Conservation (phyloP, 2,329 filamentous ascomycete genomes). For the Herpotrichia juniperi region DNA sequence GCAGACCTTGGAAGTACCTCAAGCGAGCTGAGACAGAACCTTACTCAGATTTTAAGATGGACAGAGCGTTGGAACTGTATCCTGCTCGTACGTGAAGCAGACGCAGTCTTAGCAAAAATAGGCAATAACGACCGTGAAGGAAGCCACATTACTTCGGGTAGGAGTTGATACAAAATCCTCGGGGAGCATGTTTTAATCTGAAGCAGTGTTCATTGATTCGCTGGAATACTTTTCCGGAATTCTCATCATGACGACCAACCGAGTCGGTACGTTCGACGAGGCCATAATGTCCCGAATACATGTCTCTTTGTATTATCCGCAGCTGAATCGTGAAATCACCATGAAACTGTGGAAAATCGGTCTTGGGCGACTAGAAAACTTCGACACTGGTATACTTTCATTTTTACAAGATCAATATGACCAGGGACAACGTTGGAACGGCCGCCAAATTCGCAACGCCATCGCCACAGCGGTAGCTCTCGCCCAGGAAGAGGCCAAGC, state of each 20-base stretch:
- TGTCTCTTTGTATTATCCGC: constrained; percentile 72
- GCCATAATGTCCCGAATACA: constrained; percentile 88
- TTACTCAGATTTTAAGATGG: too few species aligned
- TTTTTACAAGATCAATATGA: constrained; percentile 9
- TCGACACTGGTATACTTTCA: constrained; percentile 10
- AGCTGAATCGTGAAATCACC: constrained; percentile 20
- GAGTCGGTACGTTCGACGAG: constrained; percentile 72
- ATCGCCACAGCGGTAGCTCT: constrained; percentile 28
- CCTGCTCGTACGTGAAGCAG: too few species aligned
- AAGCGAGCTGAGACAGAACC: too few species aligned
- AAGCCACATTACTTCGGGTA: too few species aligned
- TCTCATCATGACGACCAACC: constrained; percentile 44
- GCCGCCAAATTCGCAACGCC: constrained; percentile 35
- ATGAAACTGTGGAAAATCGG: constrained; percentile 30
- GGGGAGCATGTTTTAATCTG: too few species aligned
- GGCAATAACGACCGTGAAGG: too few species aligned
- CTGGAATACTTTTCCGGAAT: constrained; percentile 50
- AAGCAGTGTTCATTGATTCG: constrained; percentile 43
- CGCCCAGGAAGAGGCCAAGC: constrained; percentile 19
- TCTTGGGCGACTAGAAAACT: constrained; percentile 21
- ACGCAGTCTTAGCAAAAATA: too few species aligned
- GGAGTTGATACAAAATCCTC: too few species aligned
- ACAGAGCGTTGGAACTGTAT: too few species aligned
- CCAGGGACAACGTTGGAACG: constrained; percentile 29
- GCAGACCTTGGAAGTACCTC: too few species aligned